Evolutionary conservation across 176 grass and related monocot species (phyloP).

Genomic region (Puya raimondii): DNA sequence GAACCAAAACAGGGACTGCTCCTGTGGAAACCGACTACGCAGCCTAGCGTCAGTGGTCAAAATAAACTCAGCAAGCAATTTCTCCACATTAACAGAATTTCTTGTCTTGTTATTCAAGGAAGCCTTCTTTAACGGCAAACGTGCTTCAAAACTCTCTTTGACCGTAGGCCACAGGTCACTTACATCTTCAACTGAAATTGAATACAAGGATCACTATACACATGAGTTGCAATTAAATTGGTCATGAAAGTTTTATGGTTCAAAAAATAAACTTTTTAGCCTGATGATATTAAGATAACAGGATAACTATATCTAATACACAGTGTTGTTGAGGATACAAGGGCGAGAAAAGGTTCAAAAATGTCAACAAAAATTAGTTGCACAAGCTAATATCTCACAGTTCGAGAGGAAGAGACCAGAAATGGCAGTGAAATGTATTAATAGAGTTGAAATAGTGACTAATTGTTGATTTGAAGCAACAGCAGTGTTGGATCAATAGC

Average conservation of each 20-base stretch:
- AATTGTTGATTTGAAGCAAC: no score
- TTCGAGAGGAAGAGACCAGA: no score
- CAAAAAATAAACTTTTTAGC: not conserved
- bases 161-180: constrained; percentile 89
- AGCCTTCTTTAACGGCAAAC: constrained; percentile 82
- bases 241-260: not conserved
- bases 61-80: constrained; percentile 82
- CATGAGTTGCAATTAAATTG: constrained; percentile 11
- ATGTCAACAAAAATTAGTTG: no score
- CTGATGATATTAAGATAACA: not conserved
- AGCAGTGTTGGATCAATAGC: no score
- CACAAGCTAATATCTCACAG: no score
- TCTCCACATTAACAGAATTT: constrained; percentile 75
- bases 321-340: no score
- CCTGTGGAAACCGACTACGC: constrained; percentile 84
- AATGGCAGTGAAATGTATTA: no score
- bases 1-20: constrained; percentile 96
- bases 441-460: no score
- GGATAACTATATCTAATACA: no score
- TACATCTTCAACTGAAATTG: constrained; percentile 81
- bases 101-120: constrained; percentile 88
- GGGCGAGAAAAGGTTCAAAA: no score
- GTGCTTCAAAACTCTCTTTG: constrained; percentile 63
- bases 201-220: not conserved
- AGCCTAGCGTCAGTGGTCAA: constrained; percentile 90